These are phyloP conservation scores for Fusarium sp. DNA, from an alignment of 2,329 filamentous ascomycete genomes.

Conservation along the genomic window DNA sequence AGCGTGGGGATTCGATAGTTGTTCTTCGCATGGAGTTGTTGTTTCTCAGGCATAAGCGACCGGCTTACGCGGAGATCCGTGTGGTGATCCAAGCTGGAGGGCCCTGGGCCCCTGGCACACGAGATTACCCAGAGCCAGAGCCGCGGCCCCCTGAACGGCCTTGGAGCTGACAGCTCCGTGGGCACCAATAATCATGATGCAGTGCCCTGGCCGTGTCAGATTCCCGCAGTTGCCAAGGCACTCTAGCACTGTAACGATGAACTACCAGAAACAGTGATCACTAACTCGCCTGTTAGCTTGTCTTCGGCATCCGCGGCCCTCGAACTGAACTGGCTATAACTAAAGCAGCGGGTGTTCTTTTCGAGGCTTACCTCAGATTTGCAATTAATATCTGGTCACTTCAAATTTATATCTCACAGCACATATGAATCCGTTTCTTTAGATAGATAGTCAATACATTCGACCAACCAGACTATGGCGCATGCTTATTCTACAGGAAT, in stretches of 20 bases:
- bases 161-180: slow-evolving; percentile 12
- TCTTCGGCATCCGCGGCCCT: slow-evolving; percentile 11
- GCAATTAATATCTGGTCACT: neutral
- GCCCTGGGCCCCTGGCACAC: slow-evolving; percentile 32
- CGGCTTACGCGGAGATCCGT: slow-evolving; percentile 34
- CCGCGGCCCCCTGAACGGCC: slow-evolving; percentile 17
- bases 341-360: neutral
- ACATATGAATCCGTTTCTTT: neutral
- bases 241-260: slow-evolving; percentile 9
- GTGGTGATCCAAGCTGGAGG: slow-evolving; percentile 38
- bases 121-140: slow-evolving; percentile 45
- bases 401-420: neutral
- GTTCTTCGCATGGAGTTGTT: slow-evolving; percentile 1
- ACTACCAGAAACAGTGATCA: neutral
- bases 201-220: slow-evolving; percentile 3
- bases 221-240: slow-evolving; percentile 1
- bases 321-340: neutral
- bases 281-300: slow-evolving; percentile 1
- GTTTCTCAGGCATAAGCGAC: slow-evolving; percentile 1
- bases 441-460: slow-evolving; percentile 10
- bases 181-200: slow-evolving; percentile 4
- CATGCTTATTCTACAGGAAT: slow-evolving; percentile 44
- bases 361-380: slow-evolving; percentile 24
- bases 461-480: slow-evolving; percentile 25
- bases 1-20: slow-evolving; percentile 3